Base-by-base conservation (phyloP, 768 basidiomycete species). In the Pisolithus marmoratus region DNA sequence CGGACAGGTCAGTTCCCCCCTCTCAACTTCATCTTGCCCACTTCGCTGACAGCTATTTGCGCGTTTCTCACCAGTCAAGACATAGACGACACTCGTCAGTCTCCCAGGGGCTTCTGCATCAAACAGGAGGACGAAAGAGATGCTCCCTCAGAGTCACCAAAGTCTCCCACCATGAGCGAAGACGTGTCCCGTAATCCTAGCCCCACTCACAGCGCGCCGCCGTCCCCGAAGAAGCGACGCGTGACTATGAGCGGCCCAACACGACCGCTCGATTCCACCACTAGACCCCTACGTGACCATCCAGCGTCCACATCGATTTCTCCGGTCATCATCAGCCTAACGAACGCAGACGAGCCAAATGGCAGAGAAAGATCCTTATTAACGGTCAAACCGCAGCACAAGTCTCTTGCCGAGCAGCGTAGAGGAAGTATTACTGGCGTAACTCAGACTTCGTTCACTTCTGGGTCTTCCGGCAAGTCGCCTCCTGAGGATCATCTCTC, bases 401-500 rank as follows among this genome's bases (percentile, higher is more conserved):
- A 87, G 66, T 78, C 81, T 44, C 70, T 84, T 51, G 81, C 83
- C 50, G 84, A 88, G 64, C 83, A 85, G 67, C 78, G 85, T 46
- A 70, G 87, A 56, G 84, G 78, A 9, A 84, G 83, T 62, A 69
- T 74, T 14, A 80, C 74, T 27, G 74, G 71, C 14, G 59, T 71
- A 43, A 54, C 71, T 27, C 48, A 61, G 8, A 67, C 75, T 4
- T 65, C 63, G 47, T 52, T 50, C 23, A 38, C 50, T 5, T 49
- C 66, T 51, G 63, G 50, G 43, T 59, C 66, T 26, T 63, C 66
- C 54, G 59, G 63, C 26, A 49, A 48, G 50, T 61, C 68, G 0
- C 57, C 64, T 6, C 60, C 60, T 15, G 49, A 54, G 3, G 62
- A 58, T 44, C 65, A 71, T 31, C 48, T 67, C 17, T 20, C 63